Evolutionary conservation across 371 early-diverging fungal species (phyloP).

Genomic region (Actinomortierella wolfii): DNA sequence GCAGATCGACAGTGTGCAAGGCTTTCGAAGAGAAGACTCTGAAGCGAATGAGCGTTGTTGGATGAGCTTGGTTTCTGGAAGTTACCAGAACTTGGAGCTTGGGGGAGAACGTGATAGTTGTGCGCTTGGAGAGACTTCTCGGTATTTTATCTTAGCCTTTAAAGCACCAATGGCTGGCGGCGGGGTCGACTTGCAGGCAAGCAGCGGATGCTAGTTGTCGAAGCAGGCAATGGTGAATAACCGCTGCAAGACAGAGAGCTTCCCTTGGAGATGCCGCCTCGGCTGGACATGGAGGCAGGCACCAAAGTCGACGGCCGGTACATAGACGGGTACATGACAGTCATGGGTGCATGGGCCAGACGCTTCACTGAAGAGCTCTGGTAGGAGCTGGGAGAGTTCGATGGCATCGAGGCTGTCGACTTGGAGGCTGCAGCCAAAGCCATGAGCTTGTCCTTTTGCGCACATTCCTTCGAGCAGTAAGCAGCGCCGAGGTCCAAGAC

Average conservation of each 20-base stretch:
- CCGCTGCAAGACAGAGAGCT: conserved; percentile 1
- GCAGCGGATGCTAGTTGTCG: conserved; percentile 43
- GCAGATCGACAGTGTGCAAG: too few relatives aligned
- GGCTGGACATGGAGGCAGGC: conserved; percentile 39
- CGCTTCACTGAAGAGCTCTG: conserved; percentile 16
- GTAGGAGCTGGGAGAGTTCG: not conserved
- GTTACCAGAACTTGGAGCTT: too few relatives aligned
- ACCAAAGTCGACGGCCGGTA: conserved; percentile 40
- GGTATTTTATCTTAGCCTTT: too few relatives aligned
- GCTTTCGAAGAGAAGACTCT: too few relatives aligned
- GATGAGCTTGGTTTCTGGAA: too few relatives aligned
- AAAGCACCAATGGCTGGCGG: conserved; percentile 40
- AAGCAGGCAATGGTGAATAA: conserved; percentile 28
- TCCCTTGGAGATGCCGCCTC: conserved; percentile 43
- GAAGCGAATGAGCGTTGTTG: too few relatives aligned
- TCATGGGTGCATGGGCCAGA: conserved; percentile 32
- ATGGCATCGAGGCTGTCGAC: conserved; percentile 11
- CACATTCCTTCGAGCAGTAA: conserved; percentile 44
- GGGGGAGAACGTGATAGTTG: too few relatives aligned
- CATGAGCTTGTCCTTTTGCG: conserved; percentile 44
- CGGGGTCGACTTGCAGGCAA: conserved; percentile 31
- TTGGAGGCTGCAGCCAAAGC: conserved; percentile 1
- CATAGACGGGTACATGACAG: conserved; percentile 37
- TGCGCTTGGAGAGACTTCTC: too few relatives aligned
- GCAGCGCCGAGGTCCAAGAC: conserved; percentile 45